Evolutionary conservation across 2,329 filamentous ascomycete genomes (phyloP), one percentile per base, ranked within the genome.

Genomic region (Arachnomyces sp.): DNA sequence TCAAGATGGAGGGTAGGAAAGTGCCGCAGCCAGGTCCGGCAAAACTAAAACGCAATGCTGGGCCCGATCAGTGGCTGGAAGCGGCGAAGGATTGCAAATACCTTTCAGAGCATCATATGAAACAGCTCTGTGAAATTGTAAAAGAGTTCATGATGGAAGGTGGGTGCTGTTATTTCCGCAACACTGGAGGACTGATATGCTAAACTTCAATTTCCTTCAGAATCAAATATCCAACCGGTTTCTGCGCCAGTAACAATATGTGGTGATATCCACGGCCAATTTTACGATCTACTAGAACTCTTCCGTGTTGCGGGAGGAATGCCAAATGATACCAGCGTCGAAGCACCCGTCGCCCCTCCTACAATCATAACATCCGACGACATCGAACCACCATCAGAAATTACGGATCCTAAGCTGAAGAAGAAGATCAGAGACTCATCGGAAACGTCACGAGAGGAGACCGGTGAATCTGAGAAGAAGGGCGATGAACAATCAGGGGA

Each of bases 121-220:
- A 98, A 74, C 86, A 94, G 65, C 76, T 98, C 36, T 98, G 92
- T 64, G 92, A 98, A 71, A 94, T 94, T 61, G 92, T 96, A 45
- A 98, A 98, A 72, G 92, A 96, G 68, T 93, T 87, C 51, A 75
- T 98, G 56, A 98, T 98, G 92, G 92, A 98, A 74, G 87, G 87
- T 92, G 62, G 52, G 69, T 56, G 50, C 29, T 31, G 7, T 34
- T n/a, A 28, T 14, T 28, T 31, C 9, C 32, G 13, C 17, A 7
- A n/a, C 15, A 17, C 8, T 30, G 13, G 18, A 43, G 31, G 35
- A 34, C 28, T 39, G 31, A 28, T 12, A 32, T 37, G 38, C 50
- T 54, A 44, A 53, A 32, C 41, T 36, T 41, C 28, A 25, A 25
- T 25, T 29, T 29, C 28, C n/a, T 9, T 7, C 52, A 93, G 92